Evolutionary conservation across 1,284 basidiomycete genomes (phyloP), one percentile per base, ranked within the genome.

Genomic region (Paramarasmius palmivorus): DNA sequence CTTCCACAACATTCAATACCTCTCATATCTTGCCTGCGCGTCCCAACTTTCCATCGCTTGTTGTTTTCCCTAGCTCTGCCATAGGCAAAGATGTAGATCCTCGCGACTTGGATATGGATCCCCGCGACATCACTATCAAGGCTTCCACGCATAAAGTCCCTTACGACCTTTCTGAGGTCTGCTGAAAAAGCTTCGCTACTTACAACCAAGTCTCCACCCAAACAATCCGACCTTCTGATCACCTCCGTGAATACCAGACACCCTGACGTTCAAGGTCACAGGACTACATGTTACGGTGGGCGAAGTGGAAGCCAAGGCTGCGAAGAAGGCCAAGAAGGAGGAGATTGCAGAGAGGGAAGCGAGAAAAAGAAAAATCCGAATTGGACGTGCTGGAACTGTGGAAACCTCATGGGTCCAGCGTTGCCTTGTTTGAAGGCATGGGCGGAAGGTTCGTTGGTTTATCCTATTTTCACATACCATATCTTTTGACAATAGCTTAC

Each of bases 101-200:
- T n/a, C 61, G 60, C 4, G 62, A 60, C 23, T 61, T 70, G 9
- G 36, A 25, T 34, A 52, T 52, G 6, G 68, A 67, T 34, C 63
- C 68, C 0, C 67, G 69, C 5, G 73, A 74, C 32, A 72, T 78
- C 35, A 73, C 70, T 3, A 84, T 86, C 68, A 93, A 87, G 64
- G 79, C 81, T 52, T 93, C 82, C 2, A 78, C 80, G 7, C 81
- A 88, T 74, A 95, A 94, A 69, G n/a, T 92, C 91, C 38, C 77
- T 95, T 17, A 81, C 85, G 2, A 77, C 83, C 1, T 93, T 95
- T 71, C 77, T 95, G 63, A 93, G 92, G 65, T 65, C 79, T 19
- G 74, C 78, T 4, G 86, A 88, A 56, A 94, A 93, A 65, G 81
- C 84, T 4, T 81, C 81, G 0, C 65, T 95, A 15, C 60, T 95